Conservation (phyloP, 805 yeast species). For the Kodamaea jinghongensis region DNA sequence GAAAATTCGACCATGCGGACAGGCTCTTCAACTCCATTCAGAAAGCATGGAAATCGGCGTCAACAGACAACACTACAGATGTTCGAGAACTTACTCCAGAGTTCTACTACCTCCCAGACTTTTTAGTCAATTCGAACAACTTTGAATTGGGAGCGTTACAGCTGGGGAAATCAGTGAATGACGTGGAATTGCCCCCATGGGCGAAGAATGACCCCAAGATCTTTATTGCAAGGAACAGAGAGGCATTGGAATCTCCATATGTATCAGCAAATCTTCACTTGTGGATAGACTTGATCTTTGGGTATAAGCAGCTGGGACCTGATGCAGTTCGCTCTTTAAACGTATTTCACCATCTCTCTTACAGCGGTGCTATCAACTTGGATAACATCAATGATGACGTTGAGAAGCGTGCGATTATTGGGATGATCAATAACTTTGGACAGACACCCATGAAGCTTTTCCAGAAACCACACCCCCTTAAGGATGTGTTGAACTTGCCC, state of each 20-base stretch:
- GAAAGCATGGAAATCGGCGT: conserved; percentile 81
- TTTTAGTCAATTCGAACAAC: conserved; percentile 60
- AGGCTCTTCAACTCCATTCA: conserved; percentile 69
- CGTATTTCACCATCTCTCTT: conserved; percentile 81
- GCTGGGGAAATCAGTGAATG: conserved; percentile 52
- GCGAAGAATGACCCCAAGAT: conserved; percentile 72
- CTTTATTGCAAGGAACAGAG: conserved; percentile 72
- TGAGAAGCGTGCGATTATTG: conserved; percentile 73
- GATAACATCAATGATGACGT: conserved; percentile 70
- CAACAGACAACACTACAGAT: conserved; percentile 78
- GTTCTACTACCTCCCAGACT: conserved; percentile 79
- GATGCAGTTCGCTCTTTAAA: conserved; percentile 66
- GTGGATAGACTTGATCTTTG: conserved; percentile 88
- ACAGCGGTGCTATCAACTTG: conserved; percentile 77
- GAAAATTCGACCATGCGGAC: conserved; percentile 86
- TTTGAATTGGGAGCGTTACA: conserved; percentile 73
- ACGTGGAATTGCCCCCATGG: conserved; percentile 82
- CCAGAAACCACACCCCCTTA: conserved; percentile 59
- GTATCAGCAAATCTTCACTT: conserved; percentile 72
- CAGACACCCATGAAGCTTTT: conserved; percentile 83
- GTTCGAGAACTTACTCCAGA: conserved; percentile 88
- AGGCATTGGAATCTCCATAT: conserved; percentile 79
- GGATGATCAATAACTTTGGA: conserved; percentile 88
- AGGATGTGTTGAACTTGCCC: conserved; percentile 39
- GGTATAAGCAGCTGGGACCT: conserved; percentile 71